These are phyloP conservation scores for Aspergillus uvarum DNA, from an alignment of 2,329 filamentous ascomycete species.

Conservation along the genomic window DNA sequence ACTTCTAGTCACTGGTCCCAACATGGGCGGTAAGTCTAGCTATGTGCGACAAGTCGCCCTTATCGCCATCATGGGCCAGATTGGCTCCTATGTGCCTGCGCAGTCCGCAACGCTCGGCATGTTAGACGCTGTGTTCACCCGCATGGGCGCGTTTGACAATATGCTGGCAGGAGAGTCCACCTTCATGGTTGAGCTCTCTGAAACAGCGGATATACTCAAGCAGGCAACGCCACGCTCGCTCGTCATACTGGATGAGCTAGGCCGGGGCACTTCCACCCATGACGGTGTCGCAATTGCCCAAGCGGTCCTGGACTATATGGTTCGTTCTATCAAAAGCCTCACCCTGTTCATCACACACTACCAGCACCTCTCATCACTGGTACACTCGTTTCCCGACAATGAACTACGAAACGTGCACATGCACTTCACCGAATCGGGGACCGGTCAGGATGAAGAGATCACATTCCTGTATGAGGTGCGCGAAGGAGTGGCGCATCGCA, in stretches of 20 bases:
- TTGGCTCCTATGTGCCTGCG: constrained; percentile 91
- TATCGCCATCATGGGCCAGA: constrained; percentile 89
- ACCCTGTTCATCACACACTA: constrained; percentile 98
- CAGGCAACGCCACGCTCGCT: constrained; percentile 80
- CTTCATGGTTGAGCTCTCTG: constrained; percentile 96
- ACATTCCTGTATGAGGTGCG: constrained; percentile 93
- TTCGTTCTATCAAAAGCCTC: constrained; percentile 70
- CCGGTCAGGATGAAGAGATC: constrained; percentile 68
- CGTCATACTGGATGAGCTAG: constrained; percentile 91
- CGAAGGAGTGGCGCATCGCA: constrained; percentile 87
- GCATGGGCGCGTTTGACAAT: constrained; percentile 95
- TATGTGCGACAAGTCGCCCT: constrained; percentile 92
- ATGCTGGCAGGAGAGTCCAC: constrained; percentile 92
- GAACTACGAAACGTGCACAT: constrained; percentile 89
- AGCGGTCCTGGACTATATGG: constrained; percentile 81
- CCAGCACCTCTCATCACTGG: constrained; percentile 76
- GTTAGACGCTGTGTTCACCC: constrained; percentile 87
- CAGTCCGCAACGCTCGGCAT: constrained; percentile 71
- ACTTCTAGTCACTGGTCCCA: constrained; percentile 90
- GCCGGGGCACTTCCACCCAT: constrained; percentile 88
- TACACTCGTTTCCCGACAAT: constrained; percentile 62
- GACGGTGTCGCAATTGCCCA: constrained; percentile 96
- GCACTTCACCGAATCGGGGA: constrained; percentile 67
- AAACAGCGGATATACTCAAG: constrained; percentile 88
- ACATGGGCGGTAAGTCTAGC: constrained; percentile 99